Percentiles rank a stretch among this genome's conserved stretches.
Evolutionary conservation across 306 rosid genomes (phyloP).

Genomic region (Acacia crassicarpa): DNA sequence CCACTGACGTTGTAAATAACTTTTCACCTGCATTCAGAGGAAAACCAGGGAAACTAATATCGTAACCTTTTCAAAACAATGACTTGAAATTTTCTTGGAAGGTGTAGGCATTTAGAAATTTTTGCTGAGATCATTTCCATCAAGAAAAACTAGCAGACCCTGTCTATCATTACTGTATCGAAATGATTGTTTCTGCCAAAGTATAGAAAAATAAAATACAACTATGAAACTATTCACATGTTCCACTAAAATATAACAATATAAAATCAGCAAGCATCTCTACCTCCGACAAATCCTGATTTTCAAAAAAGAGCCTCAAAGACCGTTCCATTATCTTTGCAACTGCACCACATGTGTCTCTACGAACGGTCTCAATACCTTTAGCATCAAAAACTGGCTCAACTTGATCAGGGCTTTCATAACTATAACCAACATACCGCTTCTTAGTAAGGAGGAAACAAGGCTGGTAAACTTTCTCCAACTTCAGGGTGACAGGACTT

Average conservation of each 20-base stretch:
- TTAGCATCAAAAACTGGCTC: slow-evolving; percentile 92
- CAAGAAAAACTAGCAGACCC: neutral
- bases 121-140: neutral
- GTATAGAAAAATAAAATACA: neutral
- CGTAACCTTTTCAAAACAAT: slow-evolving; percentile 8
- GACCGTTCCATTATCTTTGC: slow-evolving; percentile 89
- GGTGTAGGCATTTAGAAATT: slow-evolving; percentile 10
- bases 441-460: slow-evolving; percentile 95
- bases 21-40: slow-evolving; percentile 59
- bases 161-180: slow-evolving; percentile 10
- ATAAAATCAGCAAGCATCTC: slow-evolving; percentile 28
- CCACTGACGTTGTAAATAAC: slow-evolving; percentile 88
- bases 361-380: slow-evolving; percentile 94
- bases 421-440: slow-evolving; percentile 96
- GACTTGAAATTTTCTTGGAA: neutral
- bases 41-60: slow-evolving; percentile 9
- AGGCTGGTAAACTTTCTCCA: slow-evolving; percentile 91
- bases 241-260: neutral
- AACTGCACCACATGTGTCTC: slow-evolving; percentile 94
- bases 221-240: slow-evolving; percentile 13
- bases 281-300: slow-evolving; percentile 69
- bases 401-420: slow-evolving; percentile 70
- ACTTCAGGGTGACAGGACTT: slow-evolving; percentile 82
- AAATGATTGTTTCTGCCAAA: neutral
- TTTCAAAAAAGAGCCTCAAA: slow-evolving; percentile 80